These are phyloP conservation scores for Leucaena leucocephala DNA, from an alignment of 306 rosid genomes.

Conservation along the genomic window DNA sequence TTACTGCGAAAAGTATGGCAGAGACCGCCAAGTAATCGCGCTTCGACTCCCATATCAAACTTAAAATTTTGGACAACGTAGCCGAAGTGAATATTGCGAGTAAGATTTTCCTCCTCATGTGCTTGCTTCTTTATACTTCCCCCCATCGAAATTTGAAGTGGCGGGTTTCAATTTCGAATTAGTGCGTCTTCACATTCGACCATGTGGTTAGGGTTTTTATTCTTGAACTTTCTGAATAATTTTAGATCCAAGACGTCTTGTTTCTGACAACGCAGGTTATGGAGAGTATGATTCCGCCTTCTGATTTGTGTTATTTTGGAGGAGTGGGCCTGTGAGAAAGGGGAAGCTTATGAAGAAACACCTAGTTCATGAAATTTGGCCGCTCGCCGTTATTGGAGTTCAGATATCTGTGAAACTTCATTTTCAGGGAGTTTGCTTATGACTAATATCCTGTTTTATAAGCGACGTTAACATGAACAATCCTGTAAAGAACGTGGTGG, in stretches of 20 bases:
- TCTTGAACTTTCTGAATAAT: not conserved
- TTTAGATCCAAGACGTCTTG: not conserved
- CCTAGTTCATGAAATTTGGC: not conserved
- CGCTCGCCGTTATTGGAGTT: not conserved
- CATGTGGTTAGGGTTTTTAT: constrained; percentile 35
- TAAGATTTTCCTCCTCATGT: not conserved
- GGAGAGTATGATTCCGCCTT: not conserved
- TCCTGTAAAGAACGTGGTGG: constrained; percentile 55
- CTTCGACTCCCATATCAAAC: not conserved
- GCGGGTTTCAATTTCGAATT: not conserved
- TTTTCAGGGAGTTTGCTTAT: constrained; percentile 21
- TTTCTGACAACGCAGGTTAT: not conserved
- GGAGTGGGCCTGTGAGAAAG: not conserved
- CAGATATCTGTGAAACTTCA: constrained; percentile 13
- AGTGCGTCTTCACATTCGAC: not conserved
- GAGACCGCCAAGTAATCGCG: not conserved
- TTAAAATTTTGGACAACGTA: not conserved
- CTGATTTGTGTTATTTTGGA: not conserved
- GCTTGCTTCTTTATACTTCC: not conserved
- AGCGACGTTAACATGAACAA: constrained; percentile 56
- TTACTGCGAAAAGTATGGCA: not conserved
- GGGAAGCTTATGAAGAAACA: not conserved
- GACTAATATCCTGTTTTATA: constrained; percentile 27
- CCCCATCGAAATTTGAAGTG: not conserved
- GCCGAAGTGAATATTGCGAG: not conserved